phyloP scores from a whole-genome alignment of 495 filamentous ascomycete species.

The Penicillium bialowiezense region DNA sequence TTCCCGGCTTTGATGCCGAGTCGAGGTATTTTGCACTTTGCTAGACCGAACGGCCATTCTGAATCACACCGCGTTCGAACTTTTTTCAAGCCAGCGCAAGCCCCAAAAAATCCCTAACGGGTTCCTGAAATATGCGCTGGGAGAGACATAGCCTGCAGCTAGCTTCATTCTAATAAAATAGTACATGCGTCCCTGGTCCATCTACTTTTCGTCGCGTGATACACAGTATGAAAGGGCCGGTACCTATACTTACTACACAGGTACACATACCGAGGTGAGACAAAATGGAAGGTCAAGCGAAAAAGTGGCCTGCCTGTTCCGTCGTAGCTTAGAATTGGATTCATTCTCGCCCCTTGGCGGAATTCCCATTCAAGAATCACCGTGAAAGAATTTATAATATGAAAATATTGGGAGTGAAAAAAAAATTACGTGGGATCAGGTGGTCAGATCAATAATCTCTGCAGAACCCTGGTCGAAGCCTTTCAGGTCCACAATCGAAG shows the following conservation, averaged over 20 bases:
- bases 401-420: neutral
- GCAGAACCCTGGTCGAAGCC: constrained; percentile 33
- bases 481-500: constrained; percentile 48
- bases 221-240: neutral
- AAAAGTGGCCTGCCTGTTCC: constrained; percentile 12
- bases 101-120: constrained; percentile 4
- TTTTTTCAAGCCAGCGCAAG: constrained; percentile 7
- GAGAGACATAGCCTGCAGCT: neutral
- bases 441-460: constrained; percentile 32
- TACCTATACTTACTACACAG: neutral
- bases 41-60: constrained; percentile 11
- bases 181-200: neutral
- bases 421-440: constrained; percentile 5
- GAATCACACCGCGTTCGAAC: constrained; percentile 17
- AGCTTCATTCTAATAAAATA: neutral
- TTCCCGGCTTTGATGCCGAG: constrained; percentile 25
- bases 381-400: neutral
- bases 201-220: neutral
- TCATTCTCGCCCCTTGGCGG: constrained; percentile 7
- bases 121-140: too few species aligned
- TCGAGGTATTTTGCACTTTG: constrained; percentile 1
- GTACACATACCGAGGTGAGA: constrained; percentile 13
- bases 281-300: constrained; percentile 28
- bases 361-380: neutral
- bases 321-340: constrained; percentile 15